Conservation (phyloP, 768 basidiomycete genomes). For the Guyanaporus albipodus region DNA sequence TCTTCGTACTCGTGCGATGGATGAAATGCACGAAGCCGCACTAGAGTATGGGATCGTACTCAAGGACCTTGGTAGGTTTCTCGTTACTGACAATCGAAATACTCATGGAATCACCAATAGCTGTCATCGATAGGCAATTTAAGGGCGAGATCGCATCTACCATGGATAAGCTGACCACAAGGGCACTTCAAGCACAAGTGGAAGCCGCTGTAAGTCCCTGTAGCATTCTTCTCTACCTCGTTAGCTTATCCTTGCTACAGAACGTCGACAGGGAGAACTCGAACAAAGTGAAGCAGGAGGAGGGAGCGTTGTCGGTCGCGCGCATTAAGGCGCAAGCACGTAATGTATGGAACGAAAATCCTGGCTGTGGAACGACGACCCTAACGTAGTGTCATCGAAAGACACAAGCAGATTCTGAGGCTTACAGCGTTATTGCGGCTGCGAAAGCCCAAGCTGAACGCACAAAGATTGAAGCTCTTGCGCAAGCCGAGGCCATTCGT, state of each 20-base stretch:
- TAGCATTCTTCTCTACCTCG: not conserved
- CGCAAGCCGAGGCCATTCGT: slow-evolving; percentile 74
- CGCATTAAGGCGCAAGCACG: slow-evolving; percentile 68
- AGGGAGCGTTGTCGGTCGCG: slow-evolving; percentile 73
- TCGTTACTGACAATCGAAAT: not conserved
- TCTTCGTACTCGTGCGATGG: slow-evolving; percentile 77
- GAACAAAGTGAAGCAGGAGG: slow-evolving; percentile 83
- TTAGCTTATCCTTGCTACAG: slow-evolving; percentile 31
- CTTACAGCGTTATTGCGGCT: slow-evolving; percentile 67
- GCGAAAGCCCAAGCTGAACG: slow-evolving; percentile 71
- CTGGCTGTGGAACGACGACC: not conserved
- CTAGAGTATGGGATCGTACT: slow-evolving; percentile 80
- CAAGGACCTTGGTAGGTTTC: slow-evolving; percentile 64
- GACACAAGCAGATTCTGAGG: slow-evolving; percentile 72
- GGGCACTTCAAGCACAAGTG: slow-evolving; percentile 82
- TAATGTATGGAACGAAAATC: slow-evolving; percentile 33
- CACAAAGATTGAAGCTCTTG: slow-evolving; percentile 66
- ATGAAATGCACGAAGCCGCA: slow-evolving; percentile 78
- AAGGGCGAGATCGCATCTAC: slow-evolving; percentile 84
- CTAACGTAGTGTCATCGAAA: slow-evolving; percentile 23
- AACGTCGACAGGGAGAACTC: slow-evolving; percentile 86
- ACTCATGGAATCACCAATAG: slow-evolving; percentile 33
- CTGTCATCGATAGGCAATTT: slow-evolving; percentile 84
- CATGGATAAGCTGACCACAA: slow-evolving; percentile 82
- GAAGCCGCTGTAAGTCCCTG: slow-evolving; percentile 64